phyloP scores from a whole-genome alignment of 2,329 filamentous ascomycete genomes.

The Ceratocystis colombiana region DNA sequence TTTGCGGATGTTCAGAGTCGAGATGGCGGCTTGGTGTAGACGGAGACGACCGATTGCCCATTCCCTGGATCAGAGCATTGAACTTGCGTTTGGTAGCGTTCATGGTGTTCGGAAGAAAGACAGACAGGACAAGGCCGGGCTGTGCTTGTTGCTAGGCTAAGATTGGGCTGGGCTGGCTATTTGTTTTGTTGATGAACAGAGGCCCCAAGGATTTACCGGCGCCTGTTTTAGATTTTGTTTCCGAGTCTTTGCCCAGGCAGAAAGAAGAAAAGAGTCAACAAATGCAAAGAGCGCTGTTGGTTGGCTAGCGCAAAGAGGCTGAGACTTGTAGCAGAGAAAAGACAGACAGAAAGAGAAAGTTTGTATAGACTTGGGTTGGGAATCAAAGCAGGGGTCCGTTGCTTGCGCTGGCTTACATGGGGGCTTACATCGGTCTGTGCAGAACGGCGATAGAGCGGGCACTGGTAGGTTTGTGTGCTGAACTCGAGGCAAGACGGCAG shows the following conservation, averaged over 20 bases:
- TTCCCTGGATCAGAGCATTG: constrained; percentile 60
- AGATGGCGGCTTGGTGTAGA: constrained; percentile 17
- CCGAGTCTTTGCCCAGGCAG: not conserved
- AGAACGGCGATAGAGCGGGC: not conserved
- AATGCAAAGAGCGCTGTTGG: no score
- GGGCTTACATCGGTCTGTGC: no score
- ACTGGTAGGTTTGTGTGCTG: not conserved
- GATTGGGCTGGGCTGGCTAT: constrained; percentile 8
- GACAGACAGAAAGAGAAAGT: no score
- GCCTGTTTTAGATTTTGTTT: constrained; percentile 24
- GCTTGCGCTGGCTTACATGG: no score
- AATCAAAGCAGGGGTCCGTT: no score
- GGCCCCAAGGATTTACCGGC: constrained; percentile 20
- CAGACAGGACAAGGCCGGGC: not conserved
- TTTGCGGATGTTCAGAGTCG: constrained; percentile 30
- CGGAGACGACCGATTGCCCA: constrained; percentile 37
- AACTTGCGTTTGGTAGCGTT: constrained; percentile 78
- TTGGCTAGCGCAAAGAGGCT: no score
- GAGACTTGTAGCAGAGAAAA: no score
- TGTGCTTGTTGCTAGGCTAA: not conserved
- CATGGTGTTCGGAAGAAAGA: constrained; percentile 37
- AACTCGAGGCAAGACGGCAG: not conserved
- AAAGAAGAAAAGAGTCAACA: not conserved
- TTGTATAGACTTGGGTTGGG: no score
- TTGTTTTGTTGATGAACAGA: constrained; percentile 3